Evolutionary conservation across 1,139 yeast genomes (phyloP), one percentile per base, ranked within the genome.

Genomic region (Kurtzmaniella quercitrusa): DNA sequence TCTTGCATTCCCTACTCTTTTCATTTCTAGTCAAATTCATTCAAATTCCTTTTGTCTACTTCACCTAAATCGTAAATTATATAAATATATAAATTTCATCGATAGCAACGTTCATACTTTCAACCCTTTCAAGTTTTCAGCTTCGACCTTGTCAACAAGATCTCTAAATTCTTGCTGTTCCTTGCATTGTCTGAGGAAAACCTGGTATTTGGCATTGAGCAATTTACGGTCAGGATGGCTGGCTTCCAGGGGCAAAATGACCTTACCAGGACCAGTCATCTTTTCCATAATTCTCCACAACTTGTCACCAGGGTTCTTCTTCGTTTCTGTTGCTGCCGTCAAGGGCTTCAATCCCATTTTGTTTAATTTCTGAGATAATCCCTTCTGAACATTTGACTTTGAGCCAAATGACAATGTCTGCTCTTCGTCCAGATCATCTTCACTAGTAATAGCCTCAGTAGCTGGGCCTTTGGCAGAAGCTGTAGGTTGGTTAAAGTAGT

Each of bases 211-310:
- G 37, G 83, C 87, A 49, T 75, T 67, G 59, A 93, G 74, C 49
- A 93, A 73, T 55, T 72, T 73, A 56, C 90, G 73, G 61, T 88
- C 95, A 1, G 87, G 81, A 47, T 77, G 76, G 37, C 65, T 65
- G 9, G 58, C 66, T 12, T 75, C 68, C 25, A 81, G 68, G 7
- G 98, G 98, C 49, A 70, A 62, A 40, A 93, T 85, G 16, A 83
- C 88, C 52, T 75, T 76, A 43, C 96, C 98, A 14, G 85, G 80
- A 15, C 95, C 93, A 3, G 96, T 86, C 73, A 90, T 75, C 50
- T 77, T 75, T 52, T 78, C 77, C 98, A 93, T 93, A 37, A 85
- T 81, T 41, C 81, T 78, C 98, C 98, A 93, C 50, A 93, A 70
- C 48, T 70, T 75, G 49, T 78, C 80, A 24, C 85, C 85, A 2